Evolutionary conservation across 2,329 filamentous ascomycete species (phyloP).

Genomic region (Fusarium penzigii): DNA sequence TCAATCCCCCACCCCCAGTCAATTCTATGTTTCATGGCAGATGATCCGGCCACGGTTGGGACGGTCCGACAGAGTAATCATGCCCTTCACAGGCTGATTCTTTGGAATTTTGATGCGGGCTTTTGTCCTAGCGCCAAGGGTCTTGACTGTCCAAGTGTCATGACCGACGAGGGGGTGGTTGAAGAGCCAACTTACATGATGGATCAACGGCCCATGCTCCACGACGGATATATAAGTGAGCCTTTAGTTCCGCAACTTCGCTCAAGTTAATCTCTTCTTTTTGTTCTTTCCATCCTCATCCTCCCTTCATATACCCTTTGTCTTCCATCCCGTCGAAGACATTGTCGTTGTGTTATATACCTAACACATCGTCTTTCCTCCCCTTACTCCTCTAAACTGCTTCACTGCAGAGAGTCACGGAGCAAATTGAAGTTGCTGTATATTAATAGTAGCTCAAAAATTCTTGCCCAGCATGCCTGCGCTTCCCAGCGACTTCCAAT

Average conservation of each 20-base stretch:
- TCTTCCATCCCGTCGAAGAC: neutral
- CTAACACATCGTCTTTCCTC: neutral
- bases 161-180: slow-evolving; percentile 5
- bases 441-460: neutral
- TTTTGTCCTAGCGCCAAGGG: slow-evolving; percentile 14
- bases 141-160: slow-evolving; percentile 6
- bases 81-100: slow-evolving; percentile 7
- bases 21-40: slow-evolving; percentile 16
- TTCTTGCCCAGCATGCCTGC: slow-evolving; percentile 18
- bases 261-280: neutral
- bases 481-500: slow-evolving; percentile 70
- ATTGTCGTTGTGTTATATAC: neutral
- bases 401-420: neutral
- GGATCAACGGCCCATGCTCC: slow-evolving; percentile 19
- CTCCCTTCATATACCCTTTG: neutral
- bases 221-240: slow-evolving; percentile 28
- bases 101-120: slow-evolving; percentile 10
- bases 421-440: slow-evolving; percentile 2
- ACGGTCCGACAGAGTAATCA: slow-evolving; percentile 47
- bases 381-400: neutral
- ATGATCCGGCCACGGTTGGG: slow-evolving; percentile 46
- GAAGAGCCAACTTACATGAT: slow-evolving; percentile 1
- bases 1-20: slow-evolving; percentile 9
- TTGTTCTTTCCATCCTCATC: slow-evolving; percentile 1
- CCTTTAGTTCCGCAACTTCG: slow-evolving; percentile 11